phyloP scores from a whole-genome alignment of 345 rosid genomes.

The Eucalyptus cladocalyx region DNA sequence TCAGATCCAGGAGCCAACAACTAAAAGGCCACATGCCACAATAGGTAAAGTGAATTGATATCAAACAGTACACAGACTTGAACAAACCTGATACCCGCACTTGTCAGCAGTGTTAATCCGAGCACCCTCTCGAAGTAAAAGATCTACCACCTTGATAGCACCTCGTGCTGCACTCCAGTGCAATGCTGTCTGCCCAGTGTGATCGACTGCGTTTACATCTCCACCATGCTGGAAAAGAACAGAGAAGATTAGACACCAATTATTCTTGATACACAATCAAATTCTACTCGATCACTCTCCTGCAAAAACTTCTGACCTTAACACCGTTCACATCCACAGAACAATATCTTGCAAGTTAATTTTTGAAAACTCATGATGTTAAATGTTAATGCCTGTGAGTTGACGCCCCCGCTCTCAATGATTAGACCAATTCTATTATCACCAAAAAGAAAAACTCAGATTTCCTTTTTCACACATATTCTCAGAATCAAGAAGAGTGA shows the following conservation, averaged over 20 bases:
- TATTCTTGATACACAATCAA: not conserved
- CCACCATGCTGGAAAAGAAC: conserved; percentile 60
- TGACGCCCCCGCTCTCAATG: not conserved
- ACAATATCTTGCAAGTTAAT: not conserved
- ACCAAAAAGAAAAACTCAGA: not conserved
- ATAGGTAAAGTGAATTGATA: conserved; percentile 4
- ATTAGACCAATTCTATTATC: not conserved
- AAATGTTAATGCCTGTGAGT: not conserved
- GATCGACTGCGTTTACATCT: conserved; percentile 77
- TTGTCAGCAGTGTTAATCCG: conserved; percentile 65
- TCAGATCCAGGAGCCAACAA: not conserved
- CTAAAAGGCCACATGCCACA: not conserved
- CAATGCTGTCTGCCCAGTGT: conserved; percentile 89
- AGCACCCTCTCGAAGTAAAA: conserved; percentile 82
- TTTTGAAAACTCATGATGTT: not conserved
- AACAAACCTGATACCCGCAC: conserved; percentile 84
- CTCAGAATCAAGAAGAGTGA: not conserved
- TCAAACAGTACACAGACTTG: not conserved
- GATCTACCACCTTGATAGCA: conserved; percentile 75
- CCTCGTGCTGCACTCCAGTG: conserved; percentile 99
- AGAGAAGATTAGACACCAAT: not conserved
- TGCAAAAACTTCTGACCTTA: not conserved
- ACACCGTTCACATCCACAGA: not conserved
- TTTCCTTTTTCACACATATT: not conserved
- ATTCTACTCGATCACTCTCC: not conserved